Percentiles rank a stretch among this genome's conserved stretches.
Evolutionary conservation across 192 early-diverging fungal species (phyloP).

Genomic region (Piromyces finnis): DNA sequence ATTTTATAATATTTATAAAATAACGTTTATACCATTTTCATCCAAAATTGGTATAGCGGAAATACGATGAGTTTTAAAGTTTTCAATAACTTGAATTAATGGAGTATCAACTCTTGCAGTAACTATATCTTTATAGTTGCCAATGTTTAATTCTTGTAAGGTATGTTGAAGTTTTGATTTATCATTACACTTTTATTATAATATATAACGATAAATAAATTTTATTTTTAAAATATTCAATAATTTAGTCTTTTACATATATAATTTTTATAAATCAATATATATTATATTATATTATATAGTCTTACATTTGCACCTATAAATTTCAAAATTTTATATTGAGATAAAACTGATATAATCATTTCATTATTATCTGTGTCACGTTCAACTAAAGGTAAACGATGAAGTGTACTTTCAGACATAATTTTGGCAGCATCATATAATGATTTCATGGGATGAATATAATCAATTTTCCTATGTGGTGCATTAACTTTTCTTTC

Average conservation of each 20-base stretch:
- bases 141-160: slow-evolving; percentile 63
- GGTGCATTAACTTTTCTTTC: slow-evolving; percentile 38
- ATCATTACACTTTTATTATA: slow-evolving; percentile 1
- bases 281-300: neutral
- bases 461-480: slow-evolving; percentile 28
- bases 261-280: neutral
- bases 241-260: slow-evolving; percentile 37
- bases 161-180: slow-evolving; percentile 12
- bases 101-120: slow-evolving; percentile 62
- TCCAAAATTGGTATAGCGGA: slow-evolving; percentile 89
- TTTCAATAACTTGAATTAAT: slow-evolving; percentile 75
- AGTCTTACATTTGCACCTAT: slow-evolving; percentile 59
- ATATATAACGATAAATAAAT: too few relatives aligned
- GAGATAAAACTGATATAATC: slow-evolving; percentile 80
- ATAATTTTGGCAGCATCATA: slow-evolving; percentile 71
- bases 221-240: too few relatives aligned
- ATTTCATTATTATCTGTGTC: slow-evolving; percentile 59
- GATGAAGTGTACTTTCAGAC: slow-evolving; percentile 65
- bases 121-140: slow-evolving; percentile 67
- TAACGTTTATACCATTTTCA: slow-evolving; percentile 50
- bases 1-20: too few relatives aligned
- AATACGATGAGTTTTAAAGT: slow-evolving; percentile 79
- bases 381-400: slow-evolving; percentile 74
- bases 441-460: slow-evolving; percentile 70
- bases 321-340: slow-evolving; percentile 73